phyloP scores from a whole-genome alignment of 306 rosid genomes.

The Oemleria cerasiformis region DNA sequence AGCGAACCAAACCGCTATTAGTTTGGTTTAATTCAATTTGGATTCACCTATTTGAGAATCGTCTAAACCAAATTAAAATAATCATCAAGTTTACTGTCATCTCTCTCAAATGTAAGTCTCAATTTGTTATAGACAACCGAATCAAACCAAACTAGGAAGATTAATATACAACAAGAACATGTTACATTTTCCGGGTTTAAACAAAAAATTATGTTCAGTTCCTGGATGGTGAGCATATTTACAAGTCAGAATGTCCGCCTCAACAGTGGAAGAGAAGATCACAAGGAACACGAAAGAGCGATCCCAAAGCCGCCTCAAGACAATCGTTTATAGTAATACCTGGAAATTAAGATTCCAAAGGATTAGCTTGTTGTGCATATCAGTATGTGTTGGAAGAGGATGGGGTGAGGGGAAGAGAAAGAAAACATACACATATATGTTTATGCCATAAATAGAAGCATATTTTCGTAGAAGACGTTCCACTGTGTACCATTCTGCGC shows the following conservation, averaged over 20 bases:
- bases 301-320: constrained; percentile 15
- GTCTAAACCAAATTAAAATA: no score
- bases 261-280: not conserved
- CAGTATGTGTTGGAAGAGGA: constrained; percentile 12
- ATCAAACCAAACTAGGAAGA: not conserved
- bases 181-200: not conserved
- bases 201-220: not conserved
- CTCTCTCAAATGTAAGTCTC: no score
- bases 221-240: not conserved
- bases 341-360: constrained; percentile 29
- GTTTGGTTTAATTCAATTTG: no score
- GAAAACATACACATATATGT: constrained; percentile 60
- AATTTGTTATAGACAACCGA: no score
- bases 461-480: constrained; percentile 91
- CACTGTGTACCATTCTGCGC: constrained; percentile 85
- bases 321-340: constrained; percentile 69
- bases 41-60: no score
- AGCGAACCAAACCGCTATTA: no score
- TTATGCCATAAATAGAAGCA: constrained; percentile 63
- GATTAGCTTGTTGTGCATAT: not conserved
- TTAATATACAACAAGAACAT: not conserved
- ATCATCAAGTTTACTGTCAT: no score
- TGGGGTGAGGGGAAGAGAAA: not conserved
- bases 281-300: not conserved
- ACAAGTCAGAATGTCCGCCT: not conserved